Evolutionary conservation across 305 asterid genomes (phyloP).

Genomic region (Solanum hybrid): DNA sequence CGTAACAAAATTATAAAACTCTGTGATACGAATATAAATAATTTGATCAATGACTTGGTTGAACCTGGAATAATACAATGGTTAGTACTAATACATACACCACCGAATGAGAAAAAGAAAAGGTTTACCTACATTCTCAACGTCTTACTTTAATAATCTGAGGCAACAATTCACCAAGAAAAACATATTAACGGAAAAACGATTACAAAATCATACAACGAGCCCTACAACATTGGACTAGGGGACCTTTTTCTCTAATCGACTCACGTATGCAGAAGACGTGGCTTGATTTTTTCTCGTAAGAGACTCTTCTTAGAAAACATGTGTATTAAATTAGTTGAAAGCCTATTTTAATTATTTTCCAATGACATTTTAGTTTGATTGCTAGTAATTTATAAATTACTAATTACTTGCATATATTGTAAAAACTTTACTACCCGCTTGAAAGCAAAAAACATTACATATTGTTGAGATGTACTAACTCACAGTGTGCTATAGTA

Average conservation of each 20-base stretch:
- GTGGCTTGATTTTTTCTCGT: background rate
- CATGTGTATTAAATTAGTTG: background rate
- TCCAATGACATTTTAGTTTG: background rate
- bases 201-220: no score
- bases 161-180: no score
- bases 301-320: background rate
- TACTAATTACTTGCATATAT: background rate
- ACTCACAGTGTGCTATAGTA: background rate
- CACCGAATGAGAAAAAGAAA: no score
- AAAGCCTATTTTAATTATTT: background rate
- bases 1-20: background rate
- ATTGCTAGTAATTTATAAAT: background rate
- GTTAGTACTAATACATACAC: background rate
- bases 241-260: background rate
- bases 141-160: no score
- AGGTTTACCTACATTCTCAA: no score
- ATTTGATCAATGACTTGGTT: background rate
- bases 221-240: background rate
- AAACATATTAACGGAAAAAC: no score
- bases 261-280: background rate
- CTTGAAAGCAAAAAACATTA: background rate
- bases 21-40: background rate
- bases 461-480: background rate
- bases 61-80: background rate
- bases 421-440: background rate